Evolutionary conservation across 768 basidiomycete genomes (phyloP), one percentile per base, ranked within the genome.

Genomic region (Tricholoma bakamatsutake): DNA sequence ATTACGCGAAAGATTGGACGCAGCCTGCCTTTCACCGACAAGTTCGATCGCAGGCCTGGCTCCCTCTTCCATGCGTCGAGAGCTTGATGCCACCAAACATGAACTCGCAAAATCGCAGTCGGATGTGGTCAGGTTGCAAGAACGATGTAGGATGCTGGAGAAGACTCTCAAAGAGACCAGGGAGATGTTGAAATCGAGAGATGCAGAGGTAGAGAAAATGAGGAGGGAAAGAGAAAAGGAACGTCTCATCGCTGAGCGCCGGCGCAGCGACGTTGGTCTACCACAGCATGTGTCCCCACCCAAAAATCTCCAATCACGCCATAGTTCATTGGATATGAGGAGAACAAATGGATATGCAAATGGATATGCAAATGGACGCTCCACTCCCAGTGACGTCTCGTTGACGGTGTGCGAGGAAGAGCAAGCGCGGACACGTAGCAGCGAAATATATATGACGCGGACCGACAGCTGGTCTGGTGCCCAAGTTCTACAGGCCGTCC

Each of bases 401-500:
- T 49, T 59, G 6, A 58, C 61, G 10, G 59, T 48, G 24, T 58
- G 63, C 40, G 75, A 82, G 30, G 85, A 89, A 68, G 79, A 81
- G 42, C 75, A 73, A 10, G 85, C 84, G 11, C 80, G 83, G 33
- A 59, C 73, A 39, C 81, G 80, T 55, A 80, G 82, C 63, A 68
- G 74, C 54, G 89, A 90, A 64, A 73, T 77, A 18, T 90, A 84
- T 68, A 77, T 90, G 71, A 87, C 87, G 13, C 84, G 87, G 57
- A 83, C 81, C 31, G 88, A 90, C 67, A 72, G 69, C 30, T 88
- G 84, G 85, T 88, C 87, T 1, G 88, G 88, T 11, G 83, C 86
- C 1, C 87, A 89, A 65, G 78, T 90, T 66, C 79, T 90, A 48
- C 87, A 90, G 64, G 83, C 86, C 2, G 82, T 90, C 12, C 84